Percentiles rank a stretch among this genome's conserved stretches.
phyloP scores from a whole-genome alignment of 1,284 basidiomycete species.

The Apiotrichum gamsii region DNA sequence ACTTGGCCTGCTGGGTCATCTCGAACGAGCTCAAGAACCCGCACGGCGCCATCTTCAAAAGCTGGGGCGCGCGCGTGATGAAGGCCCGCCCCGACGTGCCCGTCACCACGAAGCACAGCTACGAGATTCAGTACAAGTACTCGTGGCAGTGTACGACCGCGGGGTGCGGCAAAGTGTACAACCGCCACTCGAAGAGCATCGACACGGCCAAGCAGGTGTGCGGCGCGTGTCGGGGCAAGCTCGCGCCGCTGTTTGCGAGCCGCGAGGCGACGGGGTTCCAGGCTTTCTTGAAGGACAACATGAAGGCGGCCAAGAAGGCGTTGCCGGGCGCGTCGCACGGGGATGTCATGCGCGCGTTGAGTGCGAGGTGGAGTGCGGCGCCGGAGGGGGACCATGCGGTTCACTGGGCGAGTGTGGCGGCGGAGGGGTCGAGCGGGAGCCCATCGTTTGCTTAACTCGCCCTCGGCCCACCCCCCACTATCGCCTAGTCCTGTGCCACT shows the following conservation, averaged over 20 bases:
- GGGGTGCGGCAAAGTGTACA: constrained; percentile 35
- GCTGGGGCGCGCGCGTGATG: constrained; percentile 44
- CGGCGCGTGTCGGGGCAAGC: constrained; percentile 31
- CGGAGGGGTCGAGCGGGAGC: no score
- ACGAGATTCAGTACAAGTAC: constrained; percentile 44
- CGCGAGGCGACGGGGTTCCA: constrained; percentile 32
- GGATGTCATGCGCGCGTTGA: constrained; percentile 41
- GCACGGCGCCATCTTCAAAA: constrained; percentile 43
- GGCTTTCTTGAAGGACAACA: constrained; percentile 39
- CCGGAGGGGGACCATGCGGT: constrained; percentile 14
- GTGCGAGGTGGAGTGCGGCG: constrained; percentile 32
- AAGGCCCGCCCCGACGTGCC: constrained; percentile 36
- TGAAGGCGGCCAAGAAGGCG: constrained; percentile 37
- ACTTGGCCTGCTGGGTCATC: constrained; percentile 43
- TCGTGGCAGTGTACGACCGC: constrained; percentile 38
- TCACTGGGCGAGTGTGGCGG: no score
- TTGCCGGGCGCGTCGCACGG: constrained; percentile 33
- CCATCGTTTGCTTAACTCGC: no score
- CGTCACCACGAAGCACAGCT: constrained; percentile 44
- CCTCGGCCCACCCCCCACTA: no score
- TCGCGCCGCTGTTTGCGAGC: constrained; percentile 36
- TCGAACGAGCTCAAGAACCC: constrained; percentile 41
- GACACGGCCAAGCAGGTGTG: constrained; percentile 35
- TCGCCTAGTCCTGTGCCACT: no score
- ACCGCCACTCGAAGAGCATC: constrained; percentile 42